These are phyloP conservation scores for Penicillium paradoxum DNA, from an alignment of 495 filamentous ascomycete genomes.

Conservation along the genomic window DNA sequence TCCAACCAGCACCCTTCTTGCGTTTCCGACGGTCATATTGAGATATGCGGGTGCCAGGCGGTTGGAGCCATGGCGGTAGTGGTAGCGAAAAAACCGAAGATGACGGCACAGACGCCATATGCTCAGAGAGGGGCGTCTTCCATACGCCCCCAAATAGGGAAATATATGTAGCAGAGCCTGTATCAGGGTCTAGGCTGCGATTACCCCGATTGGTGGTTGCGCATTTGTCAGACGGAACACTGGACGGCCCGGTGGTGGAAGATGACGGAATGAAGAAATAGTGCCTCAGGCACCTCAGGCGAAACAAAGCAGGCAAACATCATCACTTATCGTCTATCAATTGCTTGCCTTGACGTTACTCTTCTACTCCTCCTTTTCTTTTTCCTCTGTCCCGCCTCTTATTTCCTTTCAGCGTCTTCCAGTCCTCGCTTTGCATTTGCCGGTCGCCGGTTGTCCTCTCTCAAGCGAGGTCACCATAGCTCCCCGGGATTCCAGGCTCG, in stretches of 20 bases:
- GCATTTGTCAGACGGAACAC: slow-evolving; percentile 10
- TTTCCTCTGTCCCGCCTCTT: slow-evolving; percentile 10
- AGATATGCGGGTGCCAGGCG: slow-evolving; percentile 28
- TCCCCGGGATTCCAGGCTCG: slow-evolving; percentile 10
- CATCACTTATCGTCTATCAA: slow-evolving; percentile 21
- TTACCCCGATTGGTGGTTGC: background rate
- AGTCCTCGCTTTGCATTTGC: background rate
- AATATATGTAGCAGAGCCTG: background rate
- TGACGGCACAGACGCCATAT: slow-evolving; percentile 34
- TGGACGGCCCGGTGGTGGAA: background rate
- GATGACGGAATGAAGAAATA: slow-evolving; percentile 1
- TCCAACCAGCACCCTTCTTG: slow-evolving; percentile 30
- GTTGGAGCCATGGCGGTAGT: slow-evolving; percentile 37
- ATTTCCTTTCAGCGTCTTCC: background rate
- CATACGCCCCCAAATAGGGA: slow-evolving; percentile 4
- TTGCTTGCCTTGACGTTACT: background rate
- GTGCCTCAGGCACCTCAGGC: background rate
- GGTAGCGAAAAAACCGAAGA: slow-evolving; percentile 40
- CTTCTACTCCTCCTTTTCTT: slow-evolving; percentile 3
- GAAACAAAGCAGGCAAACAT: slow-evolving; percentile 25
- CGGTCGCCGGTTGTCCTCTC: background rate
- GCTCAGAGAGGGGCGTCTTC: slow-evolving; percentile 8
- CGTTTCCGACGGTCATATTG: slow-evolving; percentile 40
- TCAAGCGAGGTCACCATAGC: background rate
- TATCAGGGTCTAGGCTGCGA: background rate